These are phyloP conservation scores for Elymus sibiricus DNA, from an alignment of 176 grass and related monocot species.

Conservation along the genomic window DNA sequence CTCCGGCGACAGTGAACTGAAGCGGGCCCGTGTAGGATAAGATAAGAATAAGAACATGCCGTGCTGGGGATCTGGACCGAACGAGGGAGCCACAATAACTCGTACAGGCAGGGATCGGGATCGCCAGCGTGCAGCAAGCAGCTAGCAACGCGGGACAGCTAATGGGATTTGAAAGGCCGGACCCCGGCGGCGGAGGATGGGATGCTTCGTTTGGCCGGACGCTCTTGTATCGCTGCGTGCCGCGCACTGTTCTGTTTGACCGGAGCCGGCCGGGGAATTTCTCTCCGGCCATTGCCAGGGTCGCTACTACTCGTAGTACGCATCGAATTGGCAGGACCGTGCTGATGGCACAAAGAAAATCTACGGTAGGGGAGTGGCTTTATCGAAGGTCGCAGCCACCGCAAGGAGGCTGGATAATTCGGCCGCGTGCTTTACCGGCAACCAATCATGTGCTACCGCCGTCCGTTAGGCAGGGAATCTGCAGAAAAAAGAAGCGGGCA, in stretches of 20 bases:
- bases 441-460: constrained; percentile 13
- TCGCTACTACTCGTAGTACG: not conserved
- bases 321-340: not conserved
- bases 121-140: not conserved
- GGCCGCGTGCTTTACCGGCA: constrained; percentile 20
- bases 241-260: constrained; percentile 19
- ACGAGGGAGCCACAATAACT: constrained; percentile 28
- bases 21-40: not conserved
- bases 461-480: not conserved
- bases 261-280: not conserved
- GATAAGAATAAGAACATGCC: constrained; percentile 18
- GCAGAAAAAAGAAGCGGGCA: not conserved
- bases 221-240: constrained; percentile 1
- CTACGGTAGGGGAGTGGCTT: not conserved
- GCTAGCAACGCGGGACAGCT: constrained; percentile 21
- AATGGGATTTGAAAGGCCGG: constrained; percentile 3
- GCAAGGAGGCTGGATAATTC: not conserved
- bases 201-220: constrained; percentile 27
- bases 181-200: constrained; percentile 20
- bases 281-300: not conserved
- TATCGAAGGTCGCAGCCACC: not conserved
- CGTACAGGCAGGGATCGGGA: not conserved
- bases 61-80: constrained; percentile 30
- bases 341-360: not conserved
- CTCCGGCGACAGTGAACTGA: not conserved